These are phyloP conservation scores for Hypoxylon sp. DNA, from an alignment of 2,329 filamentous ascomycete species.

Conservation along the genomic window DNA sequence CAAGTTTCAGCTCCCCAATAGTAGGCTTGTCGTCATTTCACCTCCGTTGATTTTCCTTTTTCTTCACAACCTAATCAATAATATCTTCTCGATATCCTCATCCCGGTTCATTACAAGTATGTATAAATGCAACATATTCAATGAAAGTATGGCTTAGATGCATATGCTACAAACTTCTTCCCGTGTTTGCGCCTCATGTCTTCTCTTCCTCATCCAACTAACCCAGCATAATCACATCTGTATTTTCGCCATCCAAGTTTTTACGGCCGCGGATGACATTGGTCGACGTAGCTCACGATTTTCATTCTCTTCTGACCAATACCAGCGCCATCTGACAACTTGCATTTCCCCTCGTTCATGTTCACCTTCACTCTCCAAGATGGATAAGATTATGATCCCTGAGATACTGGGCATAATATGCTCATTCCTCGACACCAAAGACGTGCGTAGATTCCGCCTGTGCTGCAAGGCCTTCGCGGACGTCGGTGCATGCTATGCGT, in stretches of 20 bases:
- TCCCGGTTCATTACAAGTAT: background rate
- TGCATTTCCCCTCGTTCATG: background rate
- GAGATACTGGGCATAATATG: slow-evolving; percentile 48
- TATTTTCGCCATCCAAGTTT: background rate
- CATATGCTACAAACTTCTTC: background rate
- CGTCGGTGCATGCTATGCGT: slow-evolving; percentile 53
- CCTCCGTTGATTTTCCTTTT: background rate
- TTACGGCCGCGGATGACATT: background rate
- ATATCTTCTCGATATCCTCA: background rate
- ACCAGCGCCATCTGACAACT: background rate
- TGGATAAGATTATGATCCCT: slow-evolving; percentile 38
- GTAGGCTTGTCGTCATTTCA: background rate
- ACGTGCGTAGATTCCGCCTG: slow-evolving; percentile 46
- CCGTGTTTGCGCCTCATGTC: background rate
- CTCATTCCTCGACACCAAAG: slow-evolving; percentile 42
- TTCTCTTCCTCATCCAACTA: background rate
- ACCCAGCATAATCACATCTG: background rate
- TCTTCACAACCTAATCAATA: background rate
- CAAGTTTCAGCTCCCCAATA: too few species aligned
- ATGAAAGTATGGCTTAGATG: background rate
- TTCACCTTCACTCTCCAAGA: slow-evolving; percentile 15
- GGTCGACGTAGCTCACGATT: background rate
- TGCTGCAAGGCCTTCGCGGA: slow-evolving; percentile 43
- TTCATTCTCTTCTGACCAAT: background rate
- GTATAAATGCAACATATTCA: background rate